Evolutionary conservation across 2,329 filamentous ascomycete genomes (phyloP).

Genomic region (Penicillium sp.): DNA sequence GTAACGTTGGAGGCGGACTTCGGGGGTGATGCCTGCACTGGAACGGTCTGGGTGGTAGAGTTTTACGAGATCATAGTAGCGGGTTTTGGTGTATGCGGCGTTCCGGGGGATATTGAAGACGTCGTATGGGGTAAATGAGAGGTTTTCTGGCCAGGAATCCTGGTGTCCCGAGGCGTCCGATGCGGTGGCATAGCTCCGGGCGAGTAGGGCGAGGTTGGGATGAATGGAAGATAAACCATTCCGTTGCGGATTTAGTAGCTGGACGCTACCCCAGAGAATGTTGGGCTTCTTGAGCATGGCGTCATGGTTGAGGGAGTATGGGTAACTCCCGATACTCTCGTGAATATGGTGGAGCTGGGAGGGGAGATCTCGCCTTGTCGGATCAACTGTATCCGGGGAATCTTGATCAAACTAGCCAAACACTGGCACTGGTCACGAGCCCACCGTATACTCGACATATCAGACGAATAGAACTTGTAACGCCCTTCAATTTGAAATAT

Average conservation of each 20-base stretch:
- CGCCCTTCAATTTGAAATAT: too few relatives aligned
- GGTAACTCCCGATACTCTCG: conserved; percentile 14
- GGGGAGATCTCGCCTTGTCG: not conserved
- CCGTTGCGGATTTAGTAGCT: conserved; percentile 28
- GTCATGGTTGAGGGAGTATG: conserved; percentile 32
- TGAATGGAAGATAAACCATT: conserved; percentile 19
- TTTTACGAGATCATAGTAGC: conserved; percentile 90
- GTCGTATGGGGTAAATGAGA: conserved; percentile 74
- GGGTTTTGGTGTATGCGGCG: conserved; percentile 74
- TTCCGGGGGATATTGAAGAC: conserved; percentile 66
- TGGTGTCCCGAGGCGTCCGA: conserved; percentile 31
- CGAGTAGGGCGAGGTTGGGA: conserved; percentile 22
- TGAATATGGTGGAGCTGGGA: not conserved
- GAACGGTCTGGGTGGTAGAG: conserved; percentile 86
- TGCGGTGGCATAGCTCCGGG: conserved; percentile 36
- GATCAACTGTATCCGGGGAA: not conserved
- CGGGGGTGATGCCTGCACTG: conserved; percentile 51
- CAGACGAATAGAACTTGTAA: not conserved
- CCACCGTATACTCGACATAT: not conserved
- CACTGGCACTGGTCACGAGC: not conserved
- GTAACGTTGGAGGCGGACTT: conserved; percentile 80
- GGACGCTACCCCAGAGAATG: conserved; percentile 40
- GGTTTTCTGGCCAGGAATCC: conserved; percentile 45
- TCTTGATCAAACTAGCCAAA: not conserved
- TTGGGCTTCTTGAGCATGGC: conserved; percentile 51